These are phyloP conservation scores for Trifolium dubium DNA, from an alignment of 306 rosid species.

Conservation along the genomic window DNA sequence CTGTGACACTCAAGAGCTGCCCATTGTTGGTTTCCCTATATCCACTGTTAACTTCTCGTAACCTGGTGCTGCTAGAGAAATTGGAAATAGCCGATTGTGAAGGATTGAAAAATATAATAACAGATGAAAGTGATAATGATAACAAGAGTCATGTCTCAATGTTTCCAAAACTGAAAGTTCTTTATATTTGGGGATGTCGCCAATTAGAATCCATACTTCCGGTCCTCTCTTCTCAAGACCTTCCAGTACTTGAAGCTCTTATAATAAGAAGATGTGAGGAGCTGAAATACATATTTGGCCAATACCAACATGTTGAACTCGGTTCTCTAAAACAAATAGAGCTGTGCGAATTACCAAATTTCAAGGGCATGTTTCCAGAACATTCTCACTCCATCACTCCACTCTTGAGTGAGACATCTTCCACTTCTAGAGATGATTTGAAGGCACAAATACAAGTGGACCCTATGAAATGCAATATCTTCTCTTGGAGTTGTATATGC, in stretches of 20 bases:
- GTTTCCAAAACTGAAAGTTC: constrained; percentile 10
- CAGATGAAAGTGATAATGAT: not conserved
- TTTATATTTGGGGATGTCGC: fast-evolving
- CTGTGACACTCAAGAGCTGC: too few species aligned
- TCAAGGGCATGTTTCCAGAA: not conserved
- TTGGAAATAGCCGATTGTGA: not conserved
- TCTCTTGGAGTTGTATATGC: too few species aligned
- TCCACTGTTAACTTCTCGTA: not conserved
- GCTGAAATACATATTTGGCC: constrained; percentile 1
- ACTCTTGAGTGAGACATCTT: not conserved
- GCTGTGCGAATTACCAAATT: not conserved
- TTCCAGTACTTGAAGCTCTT: not conserved
- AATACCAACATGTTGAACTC: not conserved
- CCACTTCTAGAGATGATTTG: too few species aligned
- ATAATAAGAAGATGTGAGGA: not conserved
- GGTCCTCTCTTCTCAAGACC: not conserved
- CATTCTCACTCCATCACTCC: not conserved
- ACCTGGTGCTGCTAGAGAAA: not conserved
- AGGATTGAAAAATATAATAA: not conserved
- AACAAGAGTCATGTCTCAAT: not conserved
- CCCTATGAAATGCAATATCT: too few species aligned
- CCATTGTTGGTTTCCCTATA: not conserved
- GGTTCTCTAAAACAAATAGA: not conserved
- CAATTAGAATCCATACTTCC: not conserved
- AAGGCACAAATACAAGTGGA: too few species aligned